These are phyloP conservation scores for Stentor coeruleus DNA, from an alignment of 73 alveolate genomes.

Conservation along the genomic window DNA sequence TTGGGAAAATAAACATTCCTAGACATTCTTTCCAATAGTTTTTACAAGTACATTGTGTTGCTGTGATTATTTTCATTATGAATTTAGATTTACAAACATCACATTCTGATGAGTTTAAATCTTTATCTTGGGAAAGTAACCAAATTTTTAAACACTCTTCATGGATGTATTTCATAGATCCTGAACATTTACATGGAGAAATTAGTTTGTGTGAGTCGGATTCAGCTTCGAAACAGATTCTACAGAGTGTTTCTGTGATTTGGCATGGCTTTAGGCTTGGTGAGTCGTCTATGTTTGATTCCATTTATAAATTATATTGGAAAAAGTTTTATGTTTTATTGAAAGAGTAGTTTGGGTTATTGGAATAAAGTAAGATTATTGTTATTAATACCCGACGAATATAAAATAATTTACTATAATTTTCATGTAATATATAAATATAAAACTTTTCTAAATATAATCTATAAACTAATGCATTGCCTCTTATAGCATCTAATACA, in stretches of 20 bases:
- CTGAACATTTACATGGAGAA: conserved; percentile 74
- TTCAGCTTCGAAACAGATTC: conserved; percentile 24
- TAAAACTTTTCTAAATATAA: no score
- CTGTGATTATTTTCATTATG: neutral
- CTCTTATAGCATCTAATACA: no score
- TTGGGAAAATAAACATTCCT: neutral
- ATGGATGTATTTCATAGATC: conserved; percentile 69
- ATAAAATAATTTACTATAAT: no score
- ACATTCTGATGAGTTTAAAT: neutral
- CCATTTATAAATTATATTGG: no score
- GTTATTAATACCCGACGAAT: no score
- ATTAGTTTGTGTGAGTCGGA: neutral
- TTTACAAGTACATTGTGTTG: neutral
- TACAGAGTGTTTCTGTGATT: conserved; percentile 31
- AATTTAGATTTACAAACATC: neutral
- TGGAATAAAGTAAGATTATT: no score
- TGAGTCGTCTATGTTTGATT: no score
- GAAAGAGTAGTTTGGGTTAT: no score
- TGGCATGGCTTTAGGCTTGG: no score
- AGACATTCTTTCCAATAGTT: neutral
- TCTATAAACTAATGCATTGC: no score
- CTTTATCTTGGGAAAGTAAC: conserved; percentile 25
- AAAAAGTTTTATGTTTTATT: no score
- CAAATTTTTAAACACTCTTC: conserved; percentile 71
- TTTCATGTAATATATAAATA: no score